Conservation (phyloP, 108 stramenopile species). For the Pseudonitzschia pungens region DNA sequence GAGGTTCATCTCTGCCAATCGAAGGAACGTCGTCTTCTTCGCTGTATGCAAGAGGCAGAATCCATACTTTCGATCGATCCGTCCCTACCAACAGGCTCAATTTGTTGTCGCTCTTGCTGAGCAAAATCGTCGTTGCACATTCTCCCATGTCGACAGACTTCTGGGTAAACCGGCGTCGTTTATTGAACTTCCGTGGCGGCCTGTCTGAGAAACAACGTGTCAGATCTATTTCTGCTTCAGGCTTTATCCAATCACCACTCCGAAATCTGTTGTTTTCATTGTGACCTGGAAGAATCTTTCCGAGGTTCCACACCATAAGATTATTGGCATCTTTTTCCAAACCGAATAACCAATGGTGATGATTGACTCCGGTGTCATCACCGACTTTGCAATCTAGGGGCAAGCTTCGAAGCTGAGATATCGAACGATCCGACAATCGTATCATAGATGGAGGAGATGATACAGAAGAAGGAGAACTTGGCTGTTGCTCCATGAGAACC, state of each 20-base stretch:
- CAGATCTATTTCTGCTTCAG: background rate
- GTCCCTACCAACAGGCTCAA: conserved; percentile 11
- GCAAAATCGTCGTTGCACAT: background rate
- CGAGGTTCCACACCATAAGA: background rate
- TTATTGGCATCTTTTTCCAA: conserved; percentile 3
- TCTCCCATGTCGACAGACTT: background rate
- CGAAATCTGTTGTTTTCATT: background rate
- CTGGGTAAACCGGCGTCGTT: background rate
- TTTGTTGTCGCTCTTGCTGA: background rate
- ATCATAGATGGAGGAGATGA: background rate
- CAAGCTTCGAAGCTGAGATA: background rate
- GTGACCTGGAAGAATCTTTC: background rate
- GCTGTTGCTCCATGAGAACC: background rate
- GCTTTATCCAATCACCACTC: background rate
- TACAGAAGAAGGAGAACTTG: background rate
- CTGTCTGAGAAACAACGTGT: background rate
- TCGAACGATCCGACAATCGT: conserved; percentile 4
- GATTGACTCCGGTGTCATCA: background rate
- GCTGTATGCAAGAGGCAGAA: background rate
- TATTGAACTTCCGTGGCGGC: background rate
- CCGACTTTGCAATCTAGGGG: too few relatives aligned
- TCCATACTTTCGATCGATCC: conserved; percentile 6
- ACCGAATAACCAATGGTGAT: background rate
- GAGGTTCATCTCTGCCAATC: background rate
- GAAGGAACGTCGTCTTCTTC: background rate